A percentile compares a stretch with the other conserved stretches of the same genome.
Evolutionary conservation across 768 basidiomycete species (phyloP).

Genomic region (Collybia sordida): DNA sequence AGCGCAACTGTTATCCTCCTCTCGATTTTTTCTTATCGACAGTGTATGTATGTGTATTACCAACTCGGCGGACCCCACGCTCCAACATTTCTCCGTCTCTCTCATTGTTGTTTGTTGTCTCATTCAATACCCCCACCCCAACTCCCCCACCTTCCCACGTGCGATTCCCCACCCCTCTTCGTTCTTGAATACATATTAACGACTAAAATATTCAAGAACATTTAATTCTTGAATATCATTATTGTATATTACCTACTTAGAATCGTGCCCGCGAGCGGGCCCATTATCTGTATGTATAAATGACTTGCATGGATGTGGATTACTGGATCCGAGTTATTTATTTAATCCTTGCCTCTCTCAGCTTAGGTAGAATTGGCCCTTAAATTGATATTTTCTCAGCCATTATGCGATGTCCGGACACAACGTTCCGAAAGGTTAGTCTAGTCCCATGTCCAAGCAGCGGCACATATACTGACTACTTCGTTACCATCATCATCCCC

Average conservation of each 20-base stretch:
- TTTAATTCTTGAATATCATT: conserved; percentile 13
- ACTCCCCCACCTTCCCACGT: not conserved
- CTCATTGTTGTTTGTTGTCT: not conserved
- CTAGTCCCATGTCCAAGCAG: no score
- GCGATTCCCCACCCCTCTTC: conserved; percentile 11
- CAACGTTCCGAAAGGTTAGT: not conserved
- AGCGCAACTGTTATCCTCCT: not conserved
- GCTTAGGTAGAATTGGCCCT: no score
- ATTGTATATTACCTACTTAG: conserved; percentile 18
- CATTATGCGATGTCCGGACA: no score
- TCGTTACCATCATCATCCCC: no score
- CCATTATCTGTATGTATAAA: conserved; percentile 13
- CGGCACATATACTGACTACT: no score
- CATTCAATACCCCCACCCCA: not conserved
- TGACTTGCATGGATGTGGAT: conserved; percentile 1
- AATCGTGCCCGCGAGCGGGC: conserved; percentile 7
- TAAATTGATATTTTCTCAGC: no score
- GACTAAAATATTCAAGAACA: conserved; percentile 9
- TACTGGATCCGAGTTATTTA: no score
- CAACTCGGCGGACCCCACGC: no score
- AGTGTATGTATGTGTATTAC: conserved; percentile 8
- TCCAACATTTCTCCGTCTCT: not conserved
- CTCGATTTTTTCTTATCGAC: not conserved
- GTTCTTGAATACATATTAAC: conserved; percentile 10
- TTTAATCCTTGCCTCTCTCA: no score